Base-by-base conservation (phyloP, 2,329 filamentous ascomycete genomes). In the Torrubiellomyces zombiae region DNA sequence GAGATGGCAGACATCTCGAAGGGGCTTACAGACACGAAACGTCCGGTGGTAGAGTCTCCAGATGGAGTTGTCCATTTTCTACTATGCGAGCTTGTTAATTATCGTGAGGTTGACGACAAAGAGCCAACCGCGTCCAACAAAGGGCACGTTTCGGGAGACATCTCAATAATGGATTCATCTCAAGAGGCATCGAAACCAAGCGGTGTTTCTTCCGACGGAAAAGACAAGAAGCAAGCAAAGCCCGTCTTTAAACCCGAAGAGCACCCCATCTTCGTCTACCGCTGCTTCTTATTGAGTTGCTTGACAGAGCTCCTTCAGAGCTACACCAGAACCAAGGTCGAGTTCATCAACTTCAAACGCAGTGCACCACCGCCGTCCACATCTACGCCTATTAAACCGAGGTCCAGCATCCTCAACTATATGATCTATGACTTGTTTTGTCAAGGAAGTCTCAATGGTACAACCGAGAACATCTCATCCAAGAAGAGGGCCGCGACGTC, bases 321-420 rank as follows among this genome's bases (percentile, higher is more conserved):
- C 42, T 98, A 95, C 55, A 93, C 83, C 38, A 74, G 83, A 27
- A 81, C 83, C 7, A 99, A 99, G 60, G 71, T 98, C 21, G 91
- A 98, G 46, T 95, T 99, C 46, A 94, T 99, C 58, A 95, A 94
- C 49, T 98, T 94, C 56, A 95, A 91, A 37, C 75, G 86, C 32
- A 93, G 85, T 43, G 76, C 81, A 6, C 79, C 83, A 27, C 81
- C 86, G 23, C 66, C 82, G 21, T 75, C 81, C 38, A 75, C 75
- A 8, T 74, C 72, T 27, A 95, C 89, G 2, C 89, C 89, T 5
- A 85, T 91, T 10, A 95, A 95, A 50, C 89, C 89, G 28, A 74
- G 89, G 20, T 85, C 86, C 8, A 83, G 79, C 33, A 77, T 95
- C 21, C 59, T 98, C 33, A 94, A 95, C 48, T 98, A 98, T 43